phyloP scores from a whole-genome alignment of 345 rosid genomes.

The Rhodamnia rubescens region DNA sequence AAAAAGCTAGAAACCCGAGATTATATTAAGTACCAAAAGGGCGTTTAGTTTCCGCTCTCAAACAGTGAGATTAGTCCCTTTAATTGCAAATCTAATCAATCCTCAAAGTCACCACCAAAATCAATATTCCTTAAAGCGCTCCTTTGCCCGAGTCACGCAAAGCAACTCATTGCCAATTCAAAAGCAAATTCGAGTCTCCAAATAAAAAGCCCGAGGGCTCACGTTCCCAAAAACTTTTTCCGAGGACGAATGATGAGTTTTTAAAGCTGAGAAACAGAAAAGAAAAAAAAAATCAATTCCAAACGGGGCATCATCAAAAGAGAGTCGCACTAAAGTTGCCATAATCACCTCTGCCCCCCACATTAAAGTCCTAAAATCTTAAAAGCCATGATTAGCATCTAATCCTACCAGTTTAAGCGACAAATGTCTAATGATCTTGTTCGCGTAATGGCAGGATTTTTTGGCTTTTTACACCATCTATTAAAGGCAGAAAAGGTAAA shows the following conservation, averaged over 20 bases:
- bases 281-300: conserved; percentile 14
- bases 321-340: conserved; percentile 39
- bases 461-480: not conserved
- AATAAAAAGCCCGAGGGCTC: conserved; percentile 10
- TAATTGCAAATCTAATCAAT: not conserved
- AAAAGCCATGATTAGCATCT: not conserved
- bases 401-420: conserved; percentile 8
- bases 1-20: not conserved
- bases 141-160: conserved; percentile 4
- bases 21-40: not conserved
- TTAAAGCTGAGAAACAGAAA: not conserved
- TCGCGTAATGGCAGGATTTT: not conserved
- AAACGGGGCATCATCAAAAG: conserved; percentile 33
- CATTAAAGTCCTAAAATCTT: conserved; percentile 17
- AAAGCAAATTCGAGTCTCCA: conserved; percentile 7
- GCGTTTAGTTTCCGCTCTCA: not conserved
- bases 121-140: not conserved
- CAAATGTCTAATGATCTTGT: conserved; percentile 6
- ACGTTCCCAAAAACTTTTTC: conserved; percentile 12
- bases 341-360: conserved; percentile 11
- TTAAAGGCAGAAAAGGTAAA: not conserved
- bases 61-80: not conserved
- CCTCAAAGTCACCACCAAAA: not conserved
- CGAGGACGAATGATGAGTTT: conserved; percentile 2
- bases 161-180: conserved; percentile 3